These are phyloP conservation scores for Alternaria atra DNA, from an alignment of 2,329 filamentous ascomycete species.

Conservation along the genomic window DNA sequence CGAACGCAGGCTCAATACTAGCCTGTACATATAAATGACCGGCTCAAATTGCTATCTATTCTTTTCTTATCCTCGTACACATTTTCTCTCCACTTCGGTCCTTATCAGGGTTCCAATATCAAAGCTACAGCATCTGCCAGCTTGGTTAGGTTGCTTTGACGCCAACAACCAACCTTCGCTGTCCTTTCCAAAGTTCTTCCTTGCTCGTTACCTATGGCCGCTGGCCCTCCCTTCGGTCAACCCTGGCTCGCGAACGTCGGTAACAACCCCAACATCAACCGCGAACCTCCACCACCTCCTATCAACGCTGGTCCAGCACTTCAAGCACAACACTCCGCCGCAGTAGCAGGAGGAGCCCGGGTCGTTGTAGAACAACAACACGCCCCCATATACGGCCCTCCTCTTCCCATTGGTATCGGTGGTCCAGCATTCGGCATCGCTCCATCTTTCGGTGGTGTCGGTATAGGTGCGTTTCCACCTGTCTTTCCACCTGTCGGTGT, in stretches of 20 bases:
- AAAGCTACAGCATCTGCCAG: background rate
- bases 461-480: slow-evolving; percentile 38
- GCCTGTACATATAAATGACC: slow-evolving; percentile 7
- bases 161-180: background rate
- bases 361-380: slow-evolving; percentile 35
- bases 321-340: slow-evolving; percentile 14
- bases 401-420: slow-evolving; percentile 31
- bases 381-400: slow-evolving; percentile 34
- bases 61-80: background rate
- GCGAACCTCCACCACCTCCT: slow-evolving; percentile 42
- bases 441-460: slow-evolving; percentile 28
- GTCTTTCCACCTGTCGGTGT: slow-evolving; percentile 23
- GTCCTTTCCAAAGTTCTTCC: background rate
- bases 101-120: background rate
- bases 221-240: slow-evolving; percentile 37
- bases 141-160: background rate
- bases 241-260: slow-evolving; percentile 43
- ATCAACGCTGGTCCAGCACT: slow-evolving; percentile 25
- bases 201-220: slow-evolving; percentile 30
- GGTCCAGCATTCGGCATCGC: slow-evolving; percentile 24
- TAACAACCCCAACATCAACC: slow-evolving; percentile 48
- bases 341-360: slow-evolving; percentile 7
- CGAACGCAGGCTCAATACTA: background rate
- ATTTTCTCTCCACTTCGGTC: background rate
- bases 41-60: background rate